Conservation (phyloP, 768 basidiomycete genomes). For the Pleurotus ostreatus region DNA sequence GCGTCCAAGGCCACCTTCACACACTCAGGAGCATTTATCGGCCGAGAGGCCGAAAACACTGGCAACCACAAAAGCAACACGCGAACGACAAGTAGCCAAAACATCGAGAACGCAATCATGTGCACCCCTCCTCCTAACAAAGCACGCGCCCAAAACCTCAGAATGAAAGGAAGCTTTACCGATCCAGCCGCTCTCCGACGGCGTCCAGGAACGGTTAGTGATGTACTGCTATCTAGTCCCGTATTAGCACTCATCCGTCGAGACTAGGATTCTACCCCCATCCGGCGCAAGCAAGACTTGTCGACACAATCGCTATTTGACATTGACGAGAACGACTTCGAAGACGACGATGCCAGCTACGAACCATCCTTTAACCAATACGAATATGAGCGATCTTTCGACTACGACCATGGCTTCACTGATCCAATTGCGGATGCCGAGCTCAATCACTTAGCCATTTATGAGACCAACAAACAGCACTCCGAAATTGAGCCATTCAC, state of each 20-base stretch:
- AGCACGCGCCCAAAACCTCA: slow-evolving; percentile 47
- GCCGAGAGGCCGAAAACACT: neutral
- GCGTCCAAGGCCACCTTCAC: neutral
- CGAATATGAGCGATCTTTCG: slow-evolving; percentile 22
- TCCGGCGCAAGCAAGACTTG: slow-evolving; percentile 1
- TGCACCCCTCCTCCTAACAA: slow-evolving; percentile 67
- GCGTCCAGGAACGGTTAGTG: slow-evolving; percentile 16
- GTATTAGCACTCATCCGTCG: too few species aligned
- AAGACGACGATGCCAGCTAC: slow-evolving; percentile 28
- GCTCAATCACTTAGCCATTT: neutral
- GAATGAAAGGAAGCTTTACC: slow-evolving; percentile 67
- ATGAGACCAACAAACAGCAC: neutral
- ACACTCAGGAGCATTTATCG: slow-evolving; percentile 10
- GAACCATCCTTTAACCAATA: slow-evolving; percentile 13
- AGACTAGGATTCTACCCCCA: neutral
- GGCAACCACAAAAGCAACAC: neutral
- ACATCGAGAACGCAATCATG: slow-evolving; percentile 22
- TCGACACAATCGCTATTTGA: slow-evolving; percentile 45
- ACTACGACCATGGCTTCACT: neutral
- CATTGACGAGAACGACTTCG: slow-evolving; percentile 70
- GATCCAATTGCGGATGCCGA: neutral
- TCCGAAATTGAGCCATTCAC: neutral
- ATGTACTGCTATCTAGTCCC: neutral
- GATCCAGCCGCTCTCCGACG: slow-evolving; percentile 59
- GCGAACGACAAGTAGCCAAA: slow-evolving; percentile 23